phyloP scores from a whole-genome alignment of 371 early-diverging fungal genomes.

The Mortierella sp. region DNA sequence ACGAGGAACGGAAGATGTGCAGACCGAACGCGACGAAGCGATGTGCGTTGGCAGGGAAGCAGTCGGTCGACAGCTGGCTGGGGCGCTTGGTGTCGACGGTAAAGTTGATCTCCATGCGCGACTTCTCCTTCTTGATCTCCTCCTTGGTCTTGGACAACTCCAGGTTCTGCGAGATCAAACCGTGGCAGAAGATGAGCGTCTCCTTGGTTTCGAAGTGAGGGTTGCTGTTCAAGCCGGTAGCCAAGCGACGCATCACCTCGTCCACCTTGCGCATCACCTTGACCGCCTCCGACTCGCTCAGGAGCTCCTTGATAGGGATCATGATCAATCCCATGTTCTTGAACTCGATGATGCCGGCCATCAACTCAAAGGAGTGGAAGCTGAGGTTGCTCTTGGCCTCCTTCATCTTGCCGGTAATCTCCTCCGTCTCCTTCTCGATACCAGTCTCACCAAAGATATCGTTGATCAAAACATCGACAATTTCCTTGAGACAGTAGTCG shows the following conservation, averaged over 20 bases:
- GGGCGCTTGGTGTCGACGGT: conserved; percentile 81
- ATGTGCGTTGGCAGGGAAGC: conserved; percentile 85
- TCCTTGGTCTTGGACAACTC: conserved; percentile 69
- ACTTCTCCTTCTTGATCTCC: conserved; percentile 62
- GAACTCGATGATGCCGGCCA: conserved; percentile 77
- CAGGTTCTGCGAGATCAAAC: conserved; percentile 86
- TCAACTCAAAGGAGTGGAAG: conserved; percentile 85
- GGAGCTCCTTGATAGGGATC: conserved; percentile 88
- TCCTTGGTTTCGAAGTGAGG: conserved; percentile 73
- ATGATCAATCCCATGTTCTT: conserved; percentile 76
- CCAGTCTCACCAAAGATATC: conserved; percentile 94
- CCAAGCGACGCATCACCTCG: conserved; percentile 80
- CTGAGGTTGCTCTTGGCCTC: conserved; percentile 89
- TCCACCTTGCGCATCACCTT: conserved; percentile 84
- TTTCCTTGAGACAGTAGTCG: conserved; percentile 80
- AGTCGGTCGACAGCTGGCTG: conserved; percentile 63
- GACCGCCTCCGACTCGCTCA: conserved; percentile 85
- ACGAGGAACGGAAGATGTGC: conserved; percentile 74
- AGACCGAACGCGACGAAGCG: conserved; percentile 95
- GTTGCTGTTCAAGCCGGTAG: conserved; percentile 85
- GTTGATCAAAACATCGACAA: conserved; percentile 81
- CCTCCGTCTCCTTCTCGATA: conserved; percentile 91
- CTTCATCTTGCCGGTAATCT: conserved; percentile 88
- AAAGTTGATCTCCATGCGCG: conserved; percentile 72
- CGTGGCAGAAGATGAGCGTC: conserved; percentile 84